A percentile compares a stretch with the other conserved stretches of the same genome.
These are phyloP conservation scores for Plantago lanceolata DNA, from an alignment of 305 asterid species.

Conservation along the genomic window DNA sequence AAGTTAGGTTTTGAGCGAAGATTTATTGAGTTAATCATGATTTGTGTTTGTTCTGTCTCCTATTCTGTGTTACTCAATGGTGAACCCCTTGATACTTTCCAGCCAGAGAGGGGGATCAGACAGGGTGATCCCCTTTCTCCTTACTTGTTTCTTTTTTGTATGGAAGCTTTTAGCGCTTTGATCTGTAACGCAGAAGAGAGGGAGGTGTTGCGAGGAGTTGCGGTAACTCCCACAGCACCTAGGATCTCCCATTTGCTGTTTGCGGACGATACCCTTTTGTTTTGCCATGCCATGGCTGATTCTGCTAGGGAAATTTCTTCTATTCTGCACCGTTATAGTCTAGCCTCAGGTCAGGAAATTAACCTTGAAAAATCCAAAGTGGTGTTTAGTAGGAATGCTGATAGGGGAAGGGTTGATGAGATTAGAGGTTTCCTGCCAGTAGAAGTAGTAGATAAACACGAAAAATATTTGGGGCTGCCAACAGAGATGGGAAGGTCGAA, in stretches of 20 bases:
- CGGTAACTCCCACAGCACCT: not conserved
- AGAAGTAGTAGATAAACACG: not conserved
- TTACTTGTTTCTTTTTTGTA: not conserved
- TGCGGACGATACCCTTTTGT: not conserved
- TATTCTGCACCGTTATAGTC: not conserved
- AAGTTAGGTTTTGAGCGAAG: not conserved
- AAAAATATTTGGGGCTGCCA: not conserved
- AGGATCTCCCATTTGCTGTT: not conserved
- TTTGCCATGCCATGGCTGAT: not conserved
- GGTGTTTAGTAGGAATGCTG: not conserved
- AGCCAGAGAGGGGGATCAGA: not conserved
- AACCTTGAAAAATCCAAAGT: not conserved
- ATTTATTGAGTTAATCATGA: not conserved
- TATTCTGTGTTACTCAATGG: not conserved
- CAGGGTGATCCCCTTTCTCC: constrained; percentile 11
- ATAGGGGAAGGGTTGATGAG: not conserved
- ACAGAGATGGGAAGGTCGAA: not conserved
- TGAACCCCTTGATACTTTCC: no score
- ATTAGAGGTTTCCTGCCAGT: not conserved
- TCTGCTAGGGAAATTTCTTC: not conserved
- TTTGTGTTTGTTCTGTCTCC: not conserved
- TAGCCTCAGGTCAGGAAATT: not conserved
- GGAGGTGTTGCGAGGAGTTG: not conserved
- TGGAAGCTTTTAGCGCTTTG: not conserved
- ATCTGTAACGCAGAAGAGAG: not conserved